Evolutionary conservation across 495 filamentous ascomycete species (phyloP).

Genomic region (Chaetomium cochliodes): DNA sequence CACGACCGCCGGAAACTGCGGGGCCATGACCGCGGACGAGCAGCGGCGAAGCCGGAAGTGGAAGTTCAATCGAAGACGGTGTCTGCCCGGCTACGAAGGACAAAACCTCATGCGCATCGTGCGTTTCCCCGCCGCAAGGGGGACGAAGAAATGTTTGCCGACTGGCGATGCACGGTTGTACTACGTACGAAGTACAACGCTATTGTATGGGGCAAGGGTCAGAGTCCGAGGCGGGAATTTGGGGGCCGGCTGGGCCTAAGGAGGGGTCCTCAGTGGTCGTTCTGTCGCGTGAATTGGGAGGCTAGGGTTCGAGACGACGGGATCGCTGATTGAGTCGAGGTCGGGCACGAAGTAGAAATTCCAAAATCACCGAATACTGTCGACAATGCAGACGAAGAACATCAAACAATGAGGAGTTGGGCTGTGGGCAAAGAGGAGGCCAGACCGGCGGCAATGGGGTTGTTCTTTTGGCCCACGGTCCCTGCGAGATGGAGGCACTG

Average conservation of each 20-base stretch:
- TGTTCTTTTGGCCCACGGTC: not conserved
- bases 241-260: not conserved
- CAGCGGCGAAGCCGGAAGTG: no score
- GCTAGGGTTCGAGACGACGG: not conserved
- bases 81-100: constrained; percentile 13
- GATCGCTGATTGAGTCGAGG: not conserved
- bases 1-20: constrained; percentile 18
- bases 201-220: not conserved
- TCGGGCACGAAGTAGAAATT: not conserved
- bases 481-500: constrained; percentile 9
- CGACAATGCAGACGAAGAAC: not conserved
- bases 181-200: no score
- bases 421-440: not conserved
- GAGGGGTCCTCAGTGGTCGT: constrained; percentile 4
- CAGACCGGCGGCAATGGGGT: constrained; percentile 3
- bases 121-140: constrained; percentile 17
- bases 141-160: not conserved
- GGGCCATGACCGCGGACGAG: constrained; percentile 15
- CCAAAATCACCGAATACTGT: not conserved
- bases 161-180: not conserved
- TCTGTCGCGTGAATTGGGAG: not conserved
- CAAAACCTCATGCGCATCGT: constrained; percentile 18
- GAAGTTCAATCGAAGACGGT: not conserved
- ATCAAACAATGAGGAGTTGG: not conserved
- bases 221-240: not conserved